These are phyloP conservation scores for Delitschia confertaspora DNA, from an alignment of 495 filamentous ascomycete species.

Conservation along the genomic window DNA sequence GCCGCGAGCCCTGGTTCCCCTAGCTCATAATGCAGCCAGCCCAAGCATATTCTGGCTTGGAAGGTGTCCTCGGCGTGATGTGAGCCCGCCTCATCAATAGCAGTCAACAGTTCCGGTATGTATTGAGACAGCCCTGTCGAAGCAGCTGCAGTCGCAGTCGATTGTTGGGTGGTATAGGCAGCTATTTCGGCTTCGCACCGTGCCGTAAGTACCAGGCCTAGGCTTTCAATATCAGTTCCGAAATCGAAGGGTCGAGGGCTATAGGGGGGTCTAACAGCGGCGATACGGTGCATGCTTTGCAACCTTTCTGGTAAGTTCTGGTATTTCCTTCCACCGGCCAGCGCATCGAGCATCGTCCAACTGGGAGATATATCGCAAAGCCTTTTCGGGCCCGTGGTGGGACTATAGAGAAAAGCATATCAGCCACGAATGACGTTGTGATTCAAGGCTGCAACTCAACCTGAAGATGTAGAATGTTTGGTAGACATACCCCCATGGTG, in stretches of 20 bases:
- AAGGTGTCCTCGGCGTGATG: slow-evolving; percentile 58
- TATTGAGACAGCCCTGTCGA: slow-evolving; percentile 51
- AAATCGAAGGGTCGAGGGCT: slow-evolving; percentile 10
- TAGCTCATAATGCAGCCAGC: slow-evolving; percentile 71
- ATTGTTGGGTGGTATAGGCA: slow-evolving; percentile 35
- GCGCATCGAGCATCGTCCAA: slow-evolving; percentile 81
- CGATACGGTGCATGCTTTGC: slow-evolving; percentile 85
- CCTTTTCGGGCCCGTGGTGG: slow-evolving; percentile 51
- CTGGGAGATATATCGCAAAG: slow-evolving; percentile 63
- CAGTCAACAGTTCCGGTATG: slow-evolving; percentile 50
- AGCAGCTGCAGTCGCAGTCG: slow-evolving; percentile 38
- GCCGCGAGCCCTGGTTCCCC: slow-evolving; percentile 56
- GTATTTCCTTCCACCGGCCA: slow-evolving; percentile 81
- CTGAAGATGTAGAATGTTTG: neutral
- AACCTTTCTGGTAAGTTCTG: slow-evolving; percentile 81
- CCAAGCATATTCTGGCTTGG: slow-evolving; percentile 70
- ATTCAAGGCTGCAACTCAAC: neutral
- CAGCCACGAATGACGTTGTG: slow-evolving; percentile 23
- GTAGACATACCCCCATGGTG: slow-evolving; percentile 23
- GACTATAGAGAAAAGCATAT: slow-evolving; percentile 5
- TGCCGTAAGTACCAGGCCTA: slow-evolving; percentile 69
- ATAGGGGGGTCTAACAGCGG: slow-evolving; percentile 54
- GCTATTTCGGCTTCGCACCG: slow-evolving; percentile 60
- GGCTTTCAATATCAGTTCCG: slow-evolving; percentile 3
- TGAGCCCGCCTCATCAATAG: slow-evolving; percentile 54